These are phyloP conservation scores for Termitomyces sp. DNA, from an alignment of 768 basidiomycete genomes.

Conservation along the genomic window DNA sequence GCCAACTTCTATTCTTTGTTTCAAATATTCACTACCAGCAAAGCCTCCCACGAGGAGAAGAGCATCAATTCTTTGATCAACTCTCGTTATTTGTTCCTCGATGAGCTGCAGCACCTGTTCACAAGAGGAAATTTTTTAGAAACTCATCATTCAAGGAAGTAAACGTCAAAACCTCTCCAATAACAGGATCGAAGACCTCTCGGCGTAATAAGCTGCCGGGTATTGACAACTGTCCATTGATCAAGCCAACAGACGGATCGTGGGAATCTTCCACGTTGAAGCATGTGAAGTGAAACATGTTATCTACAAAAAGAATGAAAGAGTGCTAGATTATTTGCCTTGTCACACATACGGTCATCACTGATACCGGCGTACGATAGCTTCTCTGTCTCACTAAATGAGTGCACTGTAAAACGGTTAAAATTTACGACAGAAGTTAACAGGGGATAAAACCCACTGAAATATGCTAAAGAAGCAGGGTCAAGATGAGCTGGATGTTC, in stretches of 20 bases:
- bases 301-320: constrained; percentile 38
- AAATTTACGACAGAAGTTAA: not conserved
- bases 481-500: constrained; percentile 86
- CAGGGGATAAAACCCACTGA: constrained; percentile 38
- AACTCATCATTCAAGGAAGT: not conserved
- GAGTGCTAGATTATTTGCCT: not conserved
- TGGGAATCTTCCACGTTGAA: constrained; percentile 84
- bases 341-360: constrained; percentile 60
- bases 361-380: constrained; percentile 62
- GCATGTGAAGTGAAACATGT: constrained; percentile 84
- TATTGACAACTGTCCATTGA: constrained; percentile 80
- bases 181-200: constrained; percentile 89
- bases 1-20: constrained; percentile 68
- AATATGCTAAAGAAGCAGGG: constrained; percentile 74
- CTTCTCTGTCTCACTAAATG: constrained; percentile 88
- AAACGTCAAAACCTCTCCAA: constrained; percentile 55
- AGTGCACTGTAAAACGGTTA: constrained; percentile 47
- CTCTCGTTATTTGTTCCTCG: constrained; percentile 64
- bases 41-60: constrained; percentile 89
- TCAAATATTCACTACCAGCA: constrained; percentile 80
- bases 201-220: constrained; percentile 73
- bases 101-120: constrained; percentile 70
- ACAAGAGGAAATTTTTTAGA: constrained; percentile 1
- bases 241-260: constrained; percentile 72
- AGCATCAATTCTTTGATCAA: constrained; percentile 73